A percentile compares a stretch with the other conserved stretches of the same genome.
Conservation (phyloP, 129 eudicot species). For the Kitagawia praeruptora region DNA sequence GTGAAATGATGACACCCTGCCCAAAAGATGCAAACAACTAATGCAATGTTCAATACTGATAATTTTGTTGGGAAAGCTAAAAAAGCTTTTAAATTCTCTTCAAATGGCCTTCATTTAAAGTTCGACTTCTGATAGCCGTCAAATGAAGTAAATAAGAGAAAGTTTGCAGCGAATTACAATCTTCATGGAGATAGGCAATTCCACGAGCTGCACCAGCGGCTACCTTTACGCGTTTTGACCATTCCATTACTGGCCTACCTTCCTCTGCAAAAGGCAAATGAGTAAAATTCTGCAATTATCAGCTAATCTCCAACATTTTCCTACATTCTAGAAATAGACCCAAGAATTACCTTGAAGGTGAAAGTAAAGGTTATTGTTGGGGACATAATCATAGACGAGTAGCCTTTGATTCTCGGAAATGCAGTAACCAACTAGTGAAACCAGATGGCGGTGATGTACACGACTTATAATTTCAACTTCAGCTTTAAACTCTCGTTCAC, state of each 20-base stretch:
- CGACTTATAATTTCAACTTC: conserved; percentile 86
- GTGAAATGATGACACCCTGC: neutral
- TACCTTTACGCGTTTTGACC: conserved; percentile 69
- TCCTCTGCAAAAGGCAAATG: conserved; percentile 36
- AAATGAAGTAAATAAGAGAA: neutral
- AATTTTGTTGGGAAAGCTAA: neutral
- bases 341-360: conserved; percentile 77
- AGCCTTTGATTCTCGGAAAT: conserved; percentile 51
- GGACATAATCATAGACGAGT: conserved; percentile 79
- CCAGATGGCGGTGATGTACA: conserved; percentile 89
- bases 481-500: conserved; percentile 85
- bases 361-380: conserved; percentile 81
- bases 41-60: neutral
- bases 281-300: neutral
- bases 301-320: neutral
- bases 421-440: conserved; percentile 82
- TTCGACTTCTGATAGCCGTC: neutral
- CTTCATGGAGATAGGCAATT: conserved; percentile 84
- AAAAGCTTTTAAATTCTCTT: neutral
- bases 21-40: neutral
- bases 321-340: neutral
- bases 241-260: conserved; percentile 57
- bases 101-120: neutral
- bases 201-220: conserved; percentile 94
- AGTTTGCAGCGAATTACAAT: conserved; percentile 41